Conservation (phyloP, 1,284 basidiomycete species). For the Ustilago loliicola region DNA sequence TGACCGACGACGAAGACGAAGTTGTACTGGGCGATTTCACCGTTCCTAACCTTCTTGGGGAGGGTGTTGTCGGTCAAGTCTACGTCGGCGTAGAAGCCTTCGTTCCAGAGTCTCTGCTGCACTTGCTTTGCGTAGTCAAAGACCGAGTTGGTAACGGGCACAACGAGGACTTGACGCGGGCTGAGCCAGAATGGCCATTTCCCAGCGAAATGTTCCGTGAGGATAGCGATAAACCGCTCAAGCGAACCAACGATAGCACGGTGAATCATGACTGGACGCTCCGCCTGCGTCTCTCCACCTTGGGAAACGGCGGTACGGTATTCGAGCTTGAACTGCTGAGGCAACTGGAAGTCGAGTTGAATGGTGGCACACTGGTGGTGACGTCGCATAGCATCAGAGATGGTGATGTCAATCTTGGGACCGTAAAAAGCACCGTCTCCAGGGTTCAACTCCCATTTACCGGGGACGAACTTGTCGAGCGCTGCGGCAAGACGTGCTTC, state of each 20-base stretch:
- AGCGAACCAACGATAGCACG: constrained; percentile 94
- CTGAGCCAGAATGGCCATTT: constrained; percentile 99
- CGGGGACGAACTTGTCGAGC: constrained; percentile 87
- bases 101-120: constrained; percentile 77
- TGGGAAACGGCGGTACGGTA: constrained; percentile 77
- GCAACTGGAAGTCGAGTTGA: constrained; percentile 98
- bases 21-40: constrained; percentile 78
- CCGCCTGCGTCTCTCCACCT: constrained; percentile 71
- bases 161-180: constrained; percentile 91
- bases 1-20: constrained; percentile 97
- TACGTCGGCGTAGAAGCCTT: constrained; percentile 88
- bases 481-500: constrained; percentile 90
- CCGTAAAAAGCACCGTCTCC: constrained; percentile 87
- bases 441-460: constrained; percentile 92
- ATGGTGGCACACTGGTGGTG: constrained; percentile 97
- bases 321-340: constrained; percentile 95
- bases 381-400: constrained; percentile 90
- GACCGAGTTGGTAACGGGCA: constrained; percentile 89
- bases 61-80: constrained; percentile 93
- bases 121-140: constrained; percentile 90
- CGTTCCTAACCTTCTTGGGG: constrained; percentile 85
- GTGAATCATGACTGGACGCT: constrained; percentile 97
- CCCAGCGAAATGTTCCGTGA: constrained; percentile 96
- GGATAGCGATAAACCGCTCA: constrained; percentile 96
- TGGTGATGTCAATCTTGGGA: constrained; percentile 92